Percentiles rank a stretch among this genome's conserved stretches.
Conservation (phyloP, 2,329 filamentous ascomycete species). For the Talaromyces marneffei region DNA sequence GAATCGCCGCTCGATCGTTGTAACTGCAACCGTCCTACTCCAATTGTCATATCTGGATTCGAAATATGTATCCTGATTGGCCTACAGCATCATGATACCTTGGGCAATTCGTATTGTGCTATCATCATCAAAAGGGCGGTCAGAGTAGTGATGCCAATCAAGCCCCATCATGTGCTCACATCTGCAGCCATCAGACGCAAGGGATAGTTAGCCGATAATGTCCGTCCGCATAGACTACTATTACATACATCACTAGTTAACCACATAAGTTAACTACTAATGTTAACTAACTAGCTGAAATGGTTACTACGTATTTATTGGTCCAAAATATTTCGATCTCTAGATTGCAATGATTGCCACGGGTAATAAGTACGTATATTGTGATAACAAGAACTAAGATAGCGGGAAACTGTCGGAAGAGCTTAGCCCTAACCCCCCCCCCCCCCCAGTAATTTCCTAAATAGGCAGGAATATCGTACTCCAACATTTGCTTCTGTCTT, state of each 20-base stretch:
- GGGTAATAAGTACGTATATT: background rate
- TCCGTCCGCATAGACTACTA: background rate
- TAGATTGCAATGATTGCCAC: background rate
- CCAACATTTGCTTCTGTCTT: background rate
- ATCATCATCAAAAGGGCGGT: slow-evolving; percentile 5
- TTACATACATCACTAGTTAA: background rate
- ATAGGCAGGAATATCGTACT: background rate
- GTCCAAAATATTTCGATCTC: background rate
- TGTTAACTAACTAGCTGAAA: too few species aligned
- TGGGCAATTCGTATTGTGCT: slow-evolving; percentile 6
- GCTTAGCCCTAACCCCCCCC: background rate
- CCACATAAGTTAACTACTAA: too few species aligned
- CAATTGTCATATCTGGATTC: background rate
- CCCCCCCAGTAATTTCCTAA: background rate
- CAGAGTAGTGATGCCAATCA: slow-evolving; percentile 7
- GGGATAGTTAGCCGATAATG: slow-evolving; percentile 7
- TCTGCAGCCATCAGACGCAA: slow-evolving; percentile 10
- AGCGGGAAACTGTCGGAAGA: background rate
- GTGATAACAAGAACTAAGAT: background rate
- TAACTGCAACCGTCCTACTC: slow-evolving; percentile 1
- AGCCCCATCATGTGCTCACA: slow-evolving; percentile 5
- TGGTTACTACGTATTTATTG: background rate
- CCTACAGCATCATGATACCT: background rate
- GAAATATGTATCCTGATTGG: slow-evolving; percentile 4
- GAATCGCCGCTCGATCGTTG: background rate